Conservation (phyloP, 495 filamentous ascomycete genomes). For the Chaetomium cochliodes region DNA sequence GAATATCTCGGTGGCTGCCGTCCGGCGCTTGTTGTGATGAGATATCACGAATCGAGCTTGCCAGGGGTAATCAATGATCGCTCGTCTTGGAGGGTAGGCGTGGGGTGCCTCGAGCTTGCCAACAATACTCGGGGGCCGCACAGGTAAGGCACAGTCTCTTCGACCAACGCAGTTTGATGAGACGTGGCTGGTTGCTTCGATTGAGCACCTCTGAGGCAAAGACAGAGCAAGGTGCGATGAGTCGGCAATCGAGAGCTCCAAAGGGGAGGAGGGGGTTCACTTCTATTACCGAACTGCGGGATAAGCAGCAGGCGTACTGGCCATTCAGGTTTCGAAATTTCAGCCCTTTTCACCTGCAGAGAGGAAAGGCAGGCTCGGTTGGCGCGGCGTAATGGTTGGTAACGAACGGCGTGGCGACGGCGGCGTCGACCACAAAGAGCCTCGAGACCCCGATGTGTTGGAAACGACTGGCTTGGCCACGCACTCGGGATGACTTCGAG, state of each 20-base stretch:
- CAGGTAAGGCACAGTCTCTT: constrained; percentile 20
- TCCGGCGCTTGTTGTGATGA: background rate
- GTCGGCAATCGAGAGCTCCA: background rate
- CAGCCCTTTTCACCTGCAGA: constrained; percentile 24
- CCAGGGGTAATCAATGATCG: background rate
- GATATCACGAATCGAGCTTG: background rate
- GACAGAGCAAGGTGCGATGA: background rate
- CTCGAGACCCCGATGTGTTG: constrained; percentile 16
- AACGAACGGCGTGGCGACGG: constrained; percentile 28
- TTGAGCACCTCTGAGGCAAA: background rate
- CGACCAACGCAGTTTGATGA: constrained; percentile 20
- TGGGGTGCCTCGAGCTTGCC: constrained; percentile 8
- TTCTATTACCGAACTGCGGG: constrained; percentile 31
- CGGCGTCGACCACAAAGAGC: constrained; percentile 16
- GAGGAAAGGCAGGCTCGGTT: background rate
- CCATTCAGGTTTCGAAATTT: constrained; percentile 32
- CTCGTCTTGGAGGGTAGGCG: constrained; percentile 2
- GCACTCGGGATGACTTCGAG: constrained; percentile 28
- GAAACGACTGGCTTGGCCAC: constrained; percentile 26
- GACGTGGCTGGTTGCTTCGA: constrained; percentile 6
- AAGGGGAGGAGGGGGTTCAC: constrained; percentile 18
- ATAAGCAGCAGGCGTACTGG: constrained; percentile 31
- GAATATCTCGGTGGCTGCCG: constrained; percentile 12
- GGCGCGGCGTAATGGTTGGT: constrained; percentile 20
- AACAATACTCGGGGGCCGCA: constrained; percentile 16